A percentile compares a stretch with the other conserved stretches of the same genome.
phyloP scores from a whole-genome alignment of 306 rosid genomes.

The Cucurbita ficifolia region DNA sequence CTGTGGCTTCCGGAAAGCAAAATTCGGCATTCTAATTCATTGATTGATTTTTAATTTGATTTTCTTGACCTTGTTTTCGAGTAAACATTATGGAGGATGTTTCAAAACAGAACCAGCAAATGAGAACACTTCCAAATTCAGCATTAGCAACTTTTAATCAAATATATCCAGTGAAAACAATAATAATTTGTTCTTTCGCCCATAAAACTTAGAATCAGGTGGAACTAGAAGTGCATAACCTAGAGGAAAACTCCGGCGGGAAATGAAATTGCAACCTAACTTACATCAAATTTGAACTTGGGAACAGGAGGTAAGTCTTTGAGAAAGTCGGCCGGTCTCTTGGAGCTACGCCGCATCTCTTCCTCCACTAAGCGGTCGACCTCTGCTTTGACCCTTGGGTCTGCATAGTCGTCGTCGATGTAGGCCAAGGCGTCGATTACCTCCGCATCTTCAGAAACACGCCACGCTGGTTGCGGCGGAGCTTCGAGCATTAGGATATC shows the following conservation, averaged over 20 bases:
- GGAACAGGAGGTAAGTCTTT: slow-evolving; percentile 84
- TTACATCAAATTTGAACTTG: slow-evolving; percentile 47
- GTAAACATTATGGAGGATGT: neutral
- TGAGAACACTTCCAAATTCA: neutral
- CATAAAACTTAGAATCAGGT: neutral
- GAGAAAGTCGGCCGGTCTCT: slow-evolving; percentile 78
- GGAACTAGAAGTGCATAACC: neutral
- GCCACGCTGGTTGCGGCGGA: slow-evolving; percentile 36
- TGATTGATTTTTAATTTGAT: neutral
- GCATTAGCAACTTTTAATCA: neutral
- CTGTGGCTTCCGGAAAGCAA: neutral
- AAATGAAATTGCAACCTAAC: neutral
- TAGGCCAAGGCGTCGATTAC: slow-evolving; percentile 81
- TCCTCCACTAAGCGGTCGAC: slow-evolving; percentile 84
- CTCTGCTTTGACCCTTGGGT: slow-evolving; percentile 55
- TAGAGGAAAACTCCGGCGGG: neutral
- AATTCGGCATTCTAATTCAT: neutral
- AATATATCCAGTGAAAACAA: neutral
- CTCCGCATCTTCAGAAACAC: slow-evolving; percentile 38
- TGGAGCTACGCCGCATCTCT: slow-evolving; percentile 83
- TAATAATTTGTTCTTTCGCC: neutral
- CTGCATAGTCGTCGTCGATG: slow-evolving; percentile 76
- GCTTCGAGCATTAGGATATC: slow-evolving; percentile 72
- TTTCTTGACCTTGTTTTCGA: neutral
- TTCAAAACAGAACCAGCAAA: neutral